Evolutionary conservation across 371 early-diverging fungal genomes (phyloP), one percentile per base, ranked within the genome.

Genomic region (Encephalitozoon intestinalis): DNA sequence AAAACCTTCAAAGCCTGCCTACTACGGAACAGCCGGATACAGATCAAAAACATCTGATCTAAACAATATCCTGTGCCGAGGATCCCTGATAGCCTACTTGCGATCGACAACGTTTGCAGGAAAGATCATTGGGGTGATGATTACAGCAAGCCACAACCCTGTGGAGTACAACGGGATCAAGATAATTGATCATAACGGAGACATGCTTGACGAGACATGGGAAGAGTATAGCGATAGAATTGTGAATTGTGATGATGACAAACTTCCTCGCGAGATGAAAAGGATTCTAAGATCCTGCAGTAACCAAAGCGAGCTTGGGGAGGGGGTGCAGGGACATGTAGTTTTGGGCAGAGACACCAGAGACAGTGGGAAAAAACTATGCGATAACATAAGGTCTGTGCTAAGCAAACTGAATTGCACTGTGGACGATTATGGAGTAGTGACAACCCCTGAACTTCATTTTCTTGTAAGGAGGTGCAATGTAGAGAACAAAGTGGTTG

Each of bases 91-190:
- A 73, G 94, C 95, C 15, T 89, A 89, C 25, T 86, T 96, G 53
- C 89, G 96, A 66, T 93, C 94, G 18, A 89, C 91, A 78, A 89
- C 88, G 78, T 87, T 92, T 63, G 85, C 88, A 66, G 92, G 94
- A 49, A 88, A 90, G 75, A 87, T 87, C 69, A 92, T 99, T 73
- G 99, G 99, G 75, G 89, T 94, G 46, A 95, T 97, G 95, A 89
- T 99, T 72, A 99, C 99, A 53, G 99, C 97, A 44, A 94, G 94
- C 40, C 99, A 99, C 86, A 97, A 97, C 85, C 92, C 94, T 66
- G 93, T 88, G 75, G 87, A 87, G 4, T 97, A 99, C 87, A 99
- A 99, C 83, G 99, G 99, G 67, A 92, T 96, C 79, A 99, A 99
- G 84, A 87, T 96, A 65, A 94, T 96, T 12, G 99, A 97, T 84